Conservation (phyloP, 2,329 filamentous ascomycete genomes). For the Sporothrix luriei region DNA sequence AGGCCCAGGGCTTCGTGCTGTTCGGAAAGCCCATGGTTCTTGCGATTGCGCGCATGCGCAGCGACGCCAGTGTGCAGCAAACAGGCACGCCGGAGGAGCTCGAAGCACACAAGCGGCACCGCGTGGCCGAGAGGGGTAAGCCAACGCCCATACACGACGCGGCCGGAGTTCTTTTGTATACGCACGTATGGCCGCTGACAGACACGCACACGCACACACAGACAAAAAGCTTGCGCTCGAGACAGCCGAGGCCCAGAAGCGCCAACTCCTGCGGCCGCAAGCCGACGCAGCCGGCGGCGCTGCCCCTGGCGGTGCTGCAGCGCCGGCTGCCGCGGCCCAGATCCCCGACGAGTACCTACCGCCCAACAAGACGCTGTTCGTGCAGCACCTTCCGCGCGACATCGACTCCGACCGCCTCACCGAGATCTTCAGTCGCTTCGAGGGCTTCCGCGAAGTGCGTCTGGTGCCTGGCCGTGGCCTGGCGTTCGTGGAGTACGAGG, state of each 20-base stretch:
- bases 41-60: conserved; percentile 77
- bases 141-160: background rate
- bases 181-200: background rate
- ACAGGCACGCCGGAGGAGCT: conserved; percentile 78
- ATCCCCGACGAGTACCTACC: conserved; percentile 98
- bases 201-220: conserved; percentile 52
- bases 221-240: conserved; percentile 80
- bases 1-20: conserved; percentile 88
- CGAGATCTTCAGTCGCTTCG: conserved; percentile 81
- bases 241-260: conserved; percentile 75
- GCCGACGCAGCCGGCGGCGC: conserved; percentile 27
- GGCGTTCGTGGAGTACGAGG: conserved; percentile 95
- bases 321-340: conserved; percentile 47
- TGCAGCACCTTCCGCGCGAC: conserved; percentile 88
- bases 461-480: conserved; percentile 84
- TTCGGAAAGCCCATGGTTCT: conserved; percentile 90
- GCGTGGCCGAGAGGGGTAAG: conserved; percentile 85
- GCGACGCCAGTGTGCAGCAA: conserved; percentile 81
- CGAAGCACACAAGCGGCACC: conserved; percentile 80
- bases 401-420: conserved; percentile 80
- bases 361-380: conserved; percentile 94
- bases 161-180: background rate
- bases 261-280: conserved; percentile 44
- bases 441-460: conserved; percentile 91
- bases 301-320: conserved; percentile 44